phyloP scores from a whole-genome alignment of 208 protist species.

The Trichomonas gallinae region DNA sequence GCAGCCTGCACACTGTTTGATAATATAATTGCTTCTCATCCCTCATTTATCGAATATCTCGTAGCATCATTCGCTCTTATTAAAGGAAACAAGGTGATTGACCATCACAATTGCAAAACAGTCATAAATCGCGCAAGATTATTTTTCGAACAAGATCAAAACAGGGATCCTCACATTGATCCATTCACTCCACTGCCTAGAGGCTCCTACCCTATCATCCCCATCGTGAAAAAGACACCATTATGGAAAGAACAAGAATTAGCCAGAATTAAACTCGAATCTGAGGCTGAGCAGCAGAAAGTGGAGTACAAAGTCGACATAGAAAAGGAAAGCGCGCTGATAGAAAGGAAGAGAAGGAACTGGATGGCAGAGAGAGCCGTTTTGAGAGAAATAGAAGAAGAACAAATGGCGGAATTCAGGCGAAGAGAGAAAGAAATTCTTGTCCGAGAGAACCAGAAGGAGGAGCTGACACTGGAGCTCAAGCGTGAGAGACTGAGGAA shows the following conservation, averaged over 20 bases:
- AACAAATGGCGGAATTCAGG: neutral
- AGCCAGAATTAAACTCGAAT: neutral
- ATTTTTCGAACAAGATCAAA: neutral
- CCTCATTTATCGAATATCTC: neutral
- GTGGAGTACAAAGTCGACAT: neutral
- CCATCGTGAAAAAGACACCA: neutral
- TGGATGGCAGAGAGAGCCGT: neutral
- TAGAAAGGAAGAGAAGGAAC: neutral
- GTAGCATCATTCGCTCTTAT: neutral
- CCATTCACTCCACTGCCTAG: neutral
- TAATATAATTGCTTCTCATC: neutral
- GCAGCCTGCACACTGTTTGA: neutral
- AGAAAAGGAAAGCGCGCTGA: neutral
- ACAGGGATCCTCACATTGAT: neutral
- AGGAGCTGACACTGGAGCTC: neutral
- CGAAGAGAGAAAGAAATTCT: neutral
- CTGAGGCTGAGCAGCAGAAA: neutral
- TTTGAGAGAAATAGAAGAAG: neutral
- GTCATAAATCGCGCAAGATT: neutral
- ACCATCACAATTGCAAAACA: neutral
- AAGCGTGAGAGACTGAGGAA: neutral
- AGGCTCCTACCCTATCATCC: neutral
- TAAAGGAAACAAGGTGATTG: neutral
- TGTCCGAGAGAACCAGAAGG: neutral
- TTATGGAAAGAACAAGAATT: neutral